phyloP scores from a whole-genome alignment of 306 rosid species.

The Cyclanthera cordifolia region DNA sequence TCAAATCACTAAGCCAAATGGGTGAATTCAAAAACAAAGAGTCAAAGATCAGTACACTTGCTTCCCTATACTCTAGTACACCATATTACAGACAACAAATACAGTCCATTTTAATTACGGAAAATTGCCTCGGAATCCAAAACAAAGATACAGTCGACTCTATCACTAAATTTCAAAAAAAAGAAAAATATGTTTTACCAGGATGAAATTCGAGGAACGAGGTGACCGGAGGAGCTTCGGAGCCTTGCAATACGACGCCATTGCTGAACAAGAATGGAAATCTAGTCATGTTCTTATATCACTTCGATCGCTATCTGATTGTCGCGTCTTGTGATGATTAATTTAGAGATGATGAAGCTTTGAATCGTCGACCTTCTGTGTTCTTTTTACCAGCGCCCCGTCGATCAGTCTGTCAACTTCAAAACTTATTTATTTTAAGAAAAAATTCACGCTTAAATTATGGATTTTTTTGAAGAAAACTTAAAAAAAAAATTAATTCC shows the following conservation, averaged over 20 bases:
- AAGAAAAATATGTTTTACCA: slow-evolving; percentile 24
- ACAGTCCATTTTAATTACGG: not conserved
- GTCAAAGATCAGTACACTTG: not conserved
- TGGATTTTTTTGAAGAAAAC: too few species aligned
- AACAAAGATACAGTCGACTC: not conserved
- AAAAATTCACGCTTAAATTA: too few species aligned
- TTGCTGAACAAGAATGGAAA: slow-evolving; percentile 29
- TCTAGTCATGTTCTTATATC: not conserved
- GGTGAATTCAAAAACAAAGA: not conserved
- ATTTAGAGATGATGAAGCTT: not conserved
- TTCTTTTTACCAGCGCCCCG: too few species aligned
- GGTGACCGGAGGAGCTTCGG: slow-evolving; percentile 44
- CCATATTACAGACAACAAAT: not conserved
- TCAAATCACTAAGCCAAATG: not conserved
- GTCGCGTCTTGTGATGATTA: not conserved
- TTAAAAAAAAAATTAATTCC: too few species aligned
- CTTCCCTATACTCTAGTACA: not conserved
- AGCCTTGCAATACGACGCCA: slow-evolving; percentile 36
- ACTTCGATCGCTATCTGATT: not conserved
- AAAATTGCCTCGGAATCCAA: not conserved
- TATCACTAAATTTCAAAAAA: not conserved
- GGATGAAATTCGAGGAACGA: slow-evolving; percentile 55
- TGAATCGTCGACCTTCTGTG: not conserved
- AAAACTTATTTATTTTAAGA: too few species aligned
- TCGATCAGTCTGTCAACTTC: too few species aligned